These are phyloP conservation scores for Ophiocordyceps robertsii DNA, from an alignment of 2,329 filamentous ascomycete species.

Conservation along the genomic window DNA sequence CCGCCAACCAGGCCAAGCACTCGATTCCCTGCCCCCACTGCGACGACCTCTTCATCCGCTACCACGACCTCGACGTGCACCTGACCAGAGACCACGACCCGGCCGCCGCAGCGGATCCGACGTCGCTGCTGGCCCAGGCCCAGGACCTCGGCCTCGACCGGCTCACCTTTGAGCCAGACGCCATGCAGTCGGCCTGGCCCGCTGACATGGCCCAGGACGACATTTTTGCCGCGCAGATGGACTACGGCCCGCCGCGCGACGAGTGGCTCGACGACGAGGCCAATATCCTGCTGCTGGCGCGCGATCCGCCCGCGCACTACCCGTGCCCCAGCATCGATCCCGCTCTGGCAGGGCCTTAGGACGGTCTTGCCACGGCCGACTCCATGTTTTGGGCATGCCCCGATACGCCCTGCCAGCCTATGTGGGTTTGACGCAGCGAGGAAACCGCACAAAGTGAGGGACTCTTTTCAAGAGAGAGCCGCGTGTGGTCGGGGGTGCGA, in stretches of 20 bases:
- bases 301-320: slow-evolving; percentile 8
- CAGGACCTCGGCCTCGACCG: slow-evolving; percentile 2
- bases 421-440: too few species aligned
- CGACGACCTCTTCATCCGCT: slow-evolving; percentile 30
- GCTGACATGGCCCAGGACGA: slow-evolving; percentile 13
- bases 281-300: slow-evolving; percentile 26
- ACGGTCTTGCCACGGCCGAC: too few species aligned
- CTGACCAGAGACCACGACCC: slow-evolving; percentile 17
- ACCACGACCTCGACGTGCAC: slow-evolving; percentile 36
- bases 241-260: slow-evolving; percentile 17
- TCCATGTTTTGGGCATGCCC: too few species aligned
- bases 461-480: too few species aligned
- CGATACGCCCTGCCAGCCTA: too few species aligned
- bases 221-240: slow-evolving; percentile 20
- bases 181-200: slow-evolving; percentile 10
- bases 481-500: too few species aligned
- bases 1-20: slow-evolving; percentile 24
- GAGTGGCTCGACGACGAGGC: slow-evolving; percentile 31
- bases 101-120: slow-evolving; percentile 7
- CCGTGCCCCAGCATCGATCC: slow-evolving; percentile 18
- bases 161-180: slow-evolving; percentile 8
- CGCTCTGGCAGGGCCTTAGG: slow-evolving; percentile 8
- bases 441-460: too few species aligned
- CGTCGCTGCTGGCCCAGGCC: slow-evolving; percentile 10
- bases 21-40: slow-evolving; percentile 34